Evolutionary conservation across 2,329 filamentous ascomycete species (phyloP), one percentile per base, ranked within the genome.

Genomic region (Alternaria consortialis): DNA sequence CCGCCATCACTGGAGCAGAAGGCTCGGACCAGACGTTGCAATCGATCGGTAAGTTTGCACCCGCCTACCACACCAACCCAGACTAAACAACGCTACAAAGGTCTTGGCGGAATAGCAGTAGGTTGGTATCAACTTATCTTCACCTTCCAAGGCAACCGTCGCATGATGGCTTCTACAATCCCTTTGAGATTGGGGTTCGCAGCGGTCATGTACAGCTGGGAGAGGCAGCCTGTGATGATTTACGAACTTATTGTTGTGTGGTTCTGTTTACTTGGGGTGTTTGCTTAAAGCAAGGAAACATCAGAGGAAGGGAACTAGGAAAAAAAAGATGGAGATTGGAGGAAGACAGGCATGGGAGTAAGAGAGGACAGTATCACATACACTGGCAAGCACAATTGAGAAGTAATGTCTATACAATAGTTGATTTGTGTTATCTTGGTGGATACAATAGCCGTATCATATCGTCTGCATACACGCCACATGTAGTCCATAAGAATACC

Each of bases 41-140:
- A 46, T 52, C 52, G 7, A 56, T 60, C 32, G 56, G 56, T 63
- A 40, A n/a, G 50, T 52, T 20, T 36, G 15, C 36, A 37, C n/a
- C n/a, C 36, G 23, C 11, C 37, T 8, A 11, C 31, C 2, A 20
- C n/a, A 13, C 25, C 27, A 43, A n/a, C 15, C 7, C 20, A 25
- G 47, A 12, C 31, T 31, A 25, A 25, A 37, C 23, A 42, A 17
- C 2, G n/a, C 20, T 15, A 46, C 17, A 27, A 36, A 66, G 65
- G 65, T 17, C 56, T 68, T 2, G 61, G 61, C 11, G 53, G 37
- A 2, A 32, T 68, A n/a, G 61, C 56, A 32, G 52, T 68, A 17
- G 57, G 65, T 7, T 64, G 58, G 61, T 66, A 64, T 40, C 58
- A 68, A 32, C 53, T 61, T n/a, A 20, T 68, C 13, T 64, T 63